phyloP scores from a whole-genome alignment of 2,329 filamentous ascomycete species.

The Fusarium miscanthi region DNA sequence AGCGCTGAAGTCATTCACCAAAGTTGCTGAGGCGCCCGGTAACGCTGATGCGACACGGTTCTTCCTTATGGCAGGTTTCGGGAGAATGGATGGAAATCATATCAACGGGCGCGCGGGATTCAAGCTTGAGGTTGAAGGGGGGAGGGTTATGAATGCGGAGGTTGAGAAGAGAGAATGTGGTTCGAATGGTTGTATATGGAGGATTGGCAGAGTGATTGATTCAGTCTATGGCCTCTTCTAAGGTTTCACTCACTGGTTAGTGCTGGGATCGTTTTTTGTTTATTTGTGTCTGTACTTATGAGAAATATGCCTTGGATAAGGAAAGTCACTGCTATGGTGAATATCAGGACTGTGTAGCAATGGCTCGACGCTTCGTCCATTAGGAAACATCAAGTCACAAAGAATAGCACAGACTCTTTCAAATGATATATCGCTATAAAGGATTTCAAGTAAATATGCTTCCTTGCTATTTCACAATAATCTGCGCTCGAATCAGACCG shows the following conservation, averaged over 20 bases:
- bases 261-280: background rate
- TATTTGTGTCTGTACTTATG: background rate
- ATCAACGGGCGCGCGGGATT: background rate
- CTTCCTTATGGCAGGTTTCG: constrained; percentile 1
- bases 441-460: background rate
- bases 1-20: background rate
- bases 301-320: too few species aligned
- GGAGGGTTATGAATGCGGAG: background rate
- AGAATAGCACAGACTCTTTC: background rate
- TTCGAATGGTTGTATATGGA: constrained; percentile 1
- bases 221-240: background rate
- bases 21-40: background rate
- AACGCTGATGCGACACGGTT: background rate
- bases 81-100: background rate
- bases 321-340: background rate
- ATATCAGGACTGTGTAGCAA: background rate
- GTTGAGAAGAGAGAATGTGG: constrained; percentile 4
- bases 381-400: background rate
- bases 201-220: background rate
- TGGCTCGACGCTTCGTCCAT: background rate
- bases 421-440: background rate
- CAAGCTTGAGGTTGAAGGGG: background rate
- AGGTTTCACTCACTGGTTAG: background rate
- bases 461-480: background rate
- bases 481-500: background rate